Percentiles rank a stretch among this genome's conserved stretches.
Evolutionary conservation across 2,329 filamentous ascomycete genomes (phyloP).

Genomic region (Penicillium sp.): DNA sequence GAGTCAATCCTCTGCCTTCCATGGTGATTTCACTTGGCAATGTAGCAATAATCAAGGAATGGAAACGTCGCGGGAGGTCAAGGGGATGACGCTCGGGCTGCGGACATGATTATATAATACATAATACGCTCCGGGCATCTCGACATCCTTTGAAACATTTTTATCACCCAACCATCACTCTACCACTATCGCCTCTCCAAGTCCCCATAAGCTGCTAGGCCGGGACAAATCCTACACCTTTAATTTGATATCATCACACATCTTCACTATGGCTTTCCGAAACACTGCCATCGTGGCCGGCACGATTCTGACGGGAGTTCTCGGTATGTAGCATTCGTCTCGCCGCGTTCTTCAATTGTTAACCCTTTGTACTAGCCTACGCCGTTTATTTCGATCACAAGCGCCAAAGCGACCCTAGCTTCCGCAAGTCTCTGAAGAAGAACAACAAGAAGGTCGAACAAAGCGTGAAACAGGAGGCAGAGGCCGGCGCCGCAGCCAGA

Average conservation of each 20-base stretch:
- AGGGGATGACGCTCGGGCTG: slow-evolving; percentile 7
- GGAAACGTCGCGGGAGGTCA: slow-evolving; percentile 1
- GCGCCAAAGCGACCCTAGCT: slow-evolving; percentile 55
- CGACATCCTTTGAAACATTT: slow-evolving; percentile 7
- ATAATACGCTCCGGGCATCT: neutral
- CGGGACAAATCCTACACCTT: neutral
- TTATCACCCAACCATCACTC: slow-evolving; percentile 3
- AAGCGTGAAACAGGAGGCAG: slow-evolving; percentile 42
- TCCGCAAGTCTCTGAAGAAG: slow-evolving; percentile 50
- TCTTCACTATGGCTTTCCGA: slow-evolving; percentile 14
- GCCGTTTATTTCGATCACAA: slow-evolving; percentile 60
- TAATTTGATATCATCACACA: neutral
- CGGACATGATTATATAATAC: slow-evolving; percentile 1
- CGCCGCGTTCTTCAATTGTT: slow-evolving; percentile 7
- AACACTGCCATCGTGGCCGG: slow-evolving; percentile 50
- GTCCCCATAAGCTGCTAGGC: neutral
- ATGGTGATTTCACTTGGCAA: slow-evolving; percentile 27
- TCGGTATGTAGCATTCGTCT: slow-evolving; percentile 36
- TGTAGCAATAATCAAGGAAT: slow-evolving; percentile 7
- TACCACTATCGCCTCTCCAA: slow-evolving; percentile 1
- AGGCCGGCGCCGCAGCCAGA: slow-evolving; percentile 39
- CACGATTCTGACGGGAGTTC: slow-evolving; percentile 50
- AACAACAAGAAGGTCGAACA: slow-evolving; percentile 42
- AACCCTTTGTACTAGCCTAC: slow-evolving; percentile 42
- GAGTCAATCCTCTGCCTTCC: slow-evolving; percentile 51